A percentile compares a stretch with the other conserved stretches of the same genome.
Conservation (phyloP, 2,329 filamentous ascomycete genomes). For the Penicillium sp. region DNA sequence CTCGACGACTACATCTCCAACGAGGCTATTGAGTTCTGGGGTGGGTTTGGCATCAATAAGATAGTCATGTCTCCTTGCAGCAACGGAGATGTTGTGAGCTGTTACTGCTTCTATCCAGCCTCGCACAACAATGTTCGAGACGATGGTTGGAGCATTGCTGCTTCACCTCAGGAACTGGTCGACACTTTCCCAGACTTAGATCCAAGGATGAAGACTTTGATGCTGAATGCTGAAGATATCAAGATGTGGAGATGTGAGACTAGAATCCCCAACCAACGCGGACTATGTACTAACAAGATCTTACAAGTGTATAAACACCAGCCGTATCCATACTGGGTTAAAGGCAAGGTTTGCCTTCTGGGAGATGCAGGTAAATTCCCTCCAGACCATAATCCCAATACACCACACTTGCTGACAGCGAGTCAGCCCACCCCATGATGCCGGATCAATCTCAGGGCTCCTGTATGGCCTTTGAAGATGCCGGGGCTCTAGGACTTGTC, state of each 20-base stretch:
- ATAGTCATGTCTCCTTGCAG: conserved; percentile 45
- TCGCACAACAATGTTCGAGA: conserved; percentile 23
- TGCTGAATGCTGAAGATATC: conserved; percentile 28
- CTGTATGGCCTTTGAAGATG: conserved; percentile 47
- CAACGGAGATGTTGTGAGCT: conserved; percentile 40
- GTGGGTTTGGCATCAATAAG: conserved; percentile 43
- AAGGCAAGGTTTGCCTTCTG: conserved; percentile 29
- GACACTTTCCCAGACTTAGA: conserved; percentile 26
- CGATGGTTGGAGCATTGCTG: conserved; percentile 27
- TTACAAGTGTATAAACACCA: conserved; percentile 27
- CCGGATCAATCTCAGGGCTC: conserved; percentile 37
- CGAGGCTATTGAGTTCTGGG: conserved; percentile 34
- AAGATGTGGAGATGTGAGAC: conserved; percentile 29
- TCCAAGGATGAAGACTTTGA: conserved; percentile 21
- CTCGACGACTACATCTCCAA: conserved; percentile 38
- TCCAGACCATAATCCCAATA: not conserved
- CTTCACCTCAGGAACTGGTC: conserved; percentile 24
- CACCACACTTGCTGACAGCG: not conserved
- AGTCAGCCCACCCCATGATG: conserved; percentile 34
- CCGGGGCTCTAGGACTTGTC: conserved; percentile 40
- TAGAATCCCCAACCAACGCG: not conserved
- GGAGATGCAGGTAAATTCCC: conserved; percentile 29
- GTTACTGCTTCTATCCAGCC: conserved; percentile 42
- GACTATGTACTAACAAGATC: not conserved
- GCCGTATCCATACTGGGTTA: conserved; percentile 33